phyloP scores from a whole-genome alignment of 2,329 filamentous ascomycete species.

The Diatrype stigma region DNA sequence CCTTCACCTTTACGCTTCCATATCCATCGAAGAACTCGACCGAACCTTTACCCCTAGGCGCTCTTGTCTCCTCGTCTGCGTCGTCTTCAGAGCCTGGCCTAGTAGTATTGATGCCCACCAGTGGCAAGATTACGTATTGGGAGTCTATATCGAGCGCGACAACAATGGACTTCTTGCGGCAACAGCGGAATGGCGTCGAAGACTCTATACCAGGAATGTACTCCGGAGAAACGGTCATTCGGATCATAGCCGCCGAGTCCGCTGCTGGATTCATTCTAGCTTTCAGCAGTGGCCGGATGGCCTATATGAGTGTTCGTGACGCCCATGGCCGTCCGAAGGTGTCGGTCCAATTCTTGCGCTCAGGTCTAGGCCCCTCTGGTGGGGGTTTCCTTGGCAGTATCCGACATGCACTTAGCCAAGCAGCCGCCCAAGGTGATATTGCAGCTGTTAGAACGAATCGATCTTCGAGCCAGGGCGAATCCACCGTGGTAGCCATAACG shows the following conservation, averaged over 20 bases:
- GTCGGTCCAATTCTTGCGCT: conserved; percentile 70
- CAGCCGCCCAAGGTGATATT: conserved; percentile 70
- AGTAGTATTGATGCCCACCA: conserved; percentile 78
- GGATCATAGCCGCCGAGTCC: conserved; percentile 76
- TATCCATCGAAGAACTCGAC: conserved; percentile 61
- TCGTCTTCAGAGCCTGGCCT: conserved; percentile 79
- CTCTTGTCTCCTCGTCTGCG: conserved; percentile 74
- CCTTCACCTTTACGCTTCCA: conserved; percentile 76
- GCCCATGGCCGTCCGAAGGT: conserved; percentile 80
- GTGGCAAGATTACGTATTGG: conserved; percentile 88
- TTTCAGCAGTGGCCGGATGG: conserved; percentile 80
- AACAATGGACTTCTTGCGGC: conserved; percentile 75
- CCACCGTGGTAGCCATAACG: conserved; percentile 77
- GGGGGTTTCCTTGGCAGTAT: conserved; percentile 78
- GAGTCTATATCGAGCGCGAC: conserved; percentile 89
- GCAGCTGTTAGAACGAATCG: conserved; percentile 73
- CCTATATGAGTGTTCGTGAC: conserved; percentile 82
- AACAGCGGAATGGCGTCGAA: conserved; percentile 77
- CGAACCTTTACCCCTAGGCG: conserved; percentile 76
- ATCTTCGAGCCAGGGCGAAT: conserved; percentile 71
- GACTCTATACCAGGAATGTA: conserved; percentile 69
- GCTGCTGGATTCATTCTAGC: conserved; percentile 81
- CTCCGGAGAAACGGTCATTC: conserved; percentile 71
- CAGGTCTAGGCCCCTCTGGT: conserved; percentile 48
- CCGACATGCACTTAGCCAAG: conserved; percentile 67